Evolutionary conservation across 164 flowering plant species (phyloP).

Genomic region (Tinospora cordifolia): DNA sequence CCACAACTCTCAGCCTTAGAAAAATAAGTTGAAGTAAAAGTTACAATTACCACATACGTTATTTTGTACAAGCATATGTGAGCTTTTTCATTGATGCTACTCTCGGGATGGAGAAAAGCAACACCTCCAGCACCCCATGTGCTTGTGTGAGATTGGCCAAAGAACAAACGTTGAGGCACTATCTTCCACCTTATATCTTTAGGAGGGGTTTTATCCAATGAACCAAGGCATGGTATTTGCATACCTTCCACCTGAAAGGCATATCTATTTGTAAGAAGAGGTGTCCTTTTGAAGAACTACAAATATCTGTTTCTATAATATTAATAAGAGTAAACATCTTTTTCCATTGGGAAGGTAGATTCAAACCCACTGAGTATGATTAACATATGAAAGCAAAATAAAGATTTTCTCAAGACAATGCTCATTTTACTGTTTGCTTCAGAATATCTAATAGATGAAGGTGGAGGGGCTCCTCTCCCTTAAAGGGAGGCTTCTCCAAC

Average conservation of each 20-base stretch:
- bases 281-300: background rate
- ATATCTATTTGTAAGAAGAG: constrained; percentile 7
- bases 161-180: constrained; percentile 68
- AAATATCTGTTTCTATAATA: no score
- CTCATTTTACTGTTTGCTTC: no score
- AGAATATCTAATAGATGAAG: no score
- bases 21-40: background rate
- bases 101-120: constrained; percentile 81
- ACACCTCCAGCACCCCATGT: constrained; percentile 95
- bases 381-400: no score
- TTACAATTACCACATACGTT: constrained; percentile 45
- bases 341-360: no score
- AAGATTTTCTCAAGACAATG: no score
- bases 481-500: no score
- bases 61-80: constrained; percentile 67
- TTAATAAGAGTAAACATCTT: no score
- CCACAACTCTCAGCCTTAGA: background rate
- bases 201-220: constrained; percentile 67
- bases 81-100: constrained; percentile 33
- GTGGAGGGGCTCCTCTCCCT: no score
- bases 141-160: constrained; percentile 51
- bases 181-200: constrained; percentile 64
- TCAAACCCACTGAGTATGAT: no score
- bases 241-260: constrained; percentile 68
- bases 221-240: constrained; percentile 62